Percentiles rank a stretch among this genome's conserved stretches.
phyloP scores from a whole-genome alignment of 2,329 filamentous ascomycete species.

The Colletotrichum sp. region DNA sequence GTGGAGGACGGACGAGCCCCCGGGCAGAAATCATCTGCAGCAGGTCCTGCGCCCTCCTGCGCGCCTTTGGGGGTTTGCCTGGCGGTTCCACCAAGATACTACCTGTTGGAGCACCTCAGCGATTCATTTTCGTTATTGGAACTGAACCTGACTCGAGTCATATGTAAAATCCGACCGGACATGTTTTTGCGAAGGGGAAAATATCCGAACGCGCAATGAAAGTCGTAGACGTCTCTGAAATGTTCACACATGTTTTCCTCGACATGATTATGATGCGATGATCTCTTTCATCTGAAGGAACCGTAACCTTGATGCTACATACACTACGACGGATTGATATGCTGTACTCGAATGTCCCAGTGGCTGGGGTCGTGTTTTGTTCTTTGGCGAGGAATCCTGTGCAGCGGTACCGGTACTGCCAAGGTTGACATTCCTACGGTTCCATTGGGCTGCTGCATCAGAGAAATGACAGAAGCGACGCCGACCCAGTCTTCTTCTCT shows the following conservation, averaged over 20 bases:
- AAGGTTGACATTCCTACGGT: neutral
- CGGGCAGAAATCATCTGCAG: neutral
- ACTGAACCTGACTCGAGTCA: neutral
- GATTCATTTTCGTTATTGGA: neutral
- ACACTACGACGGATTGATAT: neutral
- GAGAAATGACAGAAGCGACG: neutral
- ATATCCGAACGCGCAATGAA: neutral
- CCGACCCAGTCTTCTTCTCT: neutral
- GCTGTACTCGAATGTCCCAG: neutral
- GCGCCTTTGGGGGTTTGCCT: neutral
- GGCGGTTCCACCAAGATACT: neutral
- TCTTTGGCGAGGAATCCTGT: neutral
- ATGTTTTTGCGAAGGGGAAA: neutral
- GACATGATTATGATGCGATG: neutral
- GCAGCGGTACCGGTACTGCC: neutral
- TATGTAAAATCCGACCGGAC: neutral
- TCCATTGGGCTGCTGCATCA: neutral
- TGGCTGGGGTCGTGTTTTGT: neutral
- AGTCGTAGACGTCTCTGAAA: neutral
- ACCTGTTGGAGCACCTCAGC: neutral
- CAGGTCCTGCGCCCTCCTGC: neutral
- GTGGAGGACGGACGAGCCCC: neutral
- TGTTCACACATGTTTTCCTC: neutral
- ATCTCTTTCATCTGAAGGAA: neutral
- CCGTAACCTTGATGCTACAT: neutral